phyloP scores from a whole-genome alignment of 2,329 filamentous ascomycete genomes.

The Stromatinia cepivora region DNA sequence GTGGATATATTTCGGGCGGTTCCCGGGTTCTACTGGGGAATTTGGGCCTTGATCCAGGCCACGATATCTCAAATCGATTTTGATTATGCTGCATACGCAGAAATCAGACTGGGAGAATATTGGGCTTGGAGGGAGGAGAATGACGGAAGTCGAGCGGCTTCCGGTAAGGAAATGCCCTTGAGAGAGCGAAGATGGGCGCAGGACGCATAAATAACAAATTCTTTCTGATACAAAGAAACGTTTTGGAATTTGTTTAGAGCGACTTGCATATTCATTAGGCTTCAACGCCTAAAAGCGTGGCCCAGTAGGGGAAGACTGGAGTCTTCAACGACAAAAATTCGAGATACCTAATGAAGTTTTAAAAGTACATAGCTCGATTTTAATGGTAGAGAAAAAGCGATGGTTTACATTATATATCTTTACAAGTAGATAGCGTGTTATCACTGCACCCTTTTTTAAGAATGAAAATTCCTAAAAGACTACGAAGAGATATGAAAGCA shows the following conservation, averaged over 20 bases:
- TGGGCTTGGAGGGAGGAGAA: conserved; percentile 83
- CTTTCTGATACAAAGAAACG: neutral
- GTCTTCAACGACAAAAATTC: conserved; percentile 26
- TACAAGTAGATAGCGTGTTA: neutral
- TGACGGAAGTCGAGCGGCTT: conserved; percentile 58
- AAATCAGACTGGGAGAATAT: conserved; percentile 84
- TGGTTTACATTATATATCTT: neutral
- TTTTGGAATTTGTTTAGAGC: conserved; percentile 17
- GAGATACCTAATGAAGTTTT: conserved; percentile 15
- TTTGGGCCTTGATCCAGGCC: conserved; percentile 94
- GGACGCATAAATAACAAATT: conserved; percentile 28
- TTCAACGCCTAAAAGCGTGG: conserved; percentile 25
- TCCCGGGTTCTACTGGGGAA: conserved; percentile 88
- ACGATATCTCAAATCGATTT: conserved; percentile 95
- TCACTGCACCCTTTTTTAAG: neutral
- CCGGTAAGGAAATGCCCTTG: conserved; percentile 63
- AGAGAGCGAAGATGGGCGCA: conserved; percentile 74
- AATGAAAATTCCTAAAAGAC: neutral
- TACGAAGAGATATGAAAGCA: neutral
- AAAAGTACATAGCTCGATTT: conserved; percentile 15
- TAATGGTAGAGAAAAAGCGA: neutral
- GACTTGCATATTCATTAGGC: conserved; percentile 25
- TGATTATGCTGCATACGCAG: conserved; percentile 90
- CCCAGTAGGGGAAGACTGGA: conserved; percentile 5
- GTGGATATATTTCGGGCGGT: conserved; percentile 86